Percentiles rank a stretch among this genome's conserved stretches.
Evolutionary conservation across 805 yeast genomes (phyloP).

Genomic region (Saturnispora halmiae): DNA sequence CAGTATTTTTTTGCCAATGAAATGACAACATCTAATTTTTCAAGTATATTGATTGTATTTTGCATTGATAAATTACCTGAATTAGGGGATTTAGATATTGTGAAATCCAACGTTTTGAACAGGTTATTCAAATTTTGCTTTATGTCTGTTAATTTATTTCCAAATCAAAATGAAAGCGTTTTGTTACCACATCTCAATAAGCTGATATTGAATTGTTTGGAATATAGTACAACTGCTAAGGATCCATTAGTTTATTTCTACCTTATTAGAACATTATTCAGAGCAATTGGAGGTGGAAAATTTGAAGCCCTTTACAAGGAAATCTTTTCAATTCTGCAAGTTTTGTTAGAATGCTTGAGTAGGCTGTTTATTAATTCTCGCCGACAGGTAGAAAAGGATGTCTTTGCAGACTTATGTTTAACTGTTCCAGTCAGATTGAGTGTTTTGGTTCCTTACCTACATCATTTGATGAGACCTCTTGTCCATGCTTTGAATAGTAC

Average conservation of each 20-base stretch:
- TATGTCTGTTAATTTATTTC: conserved; percentile 91
- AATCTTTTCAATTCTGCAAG: conserved; percentile 84
- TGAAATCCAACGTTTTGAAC: conserved; percentile 71
- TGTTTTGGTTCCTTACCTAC: conserved; percentile 86
- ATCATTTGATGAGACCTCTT: conserved; percentile 80
- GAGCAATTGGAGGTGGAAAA: conserved; percentile 95
- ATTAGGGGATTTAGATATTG: conserved; percentile 71
- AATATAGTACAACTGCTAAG: conserved; percentile 71
- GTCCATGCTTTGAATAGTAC: conserved; percentile 85
- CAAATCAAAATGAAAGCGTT: conserved; percentile 77
- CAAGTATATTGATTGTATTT: conserved; percentile 72
- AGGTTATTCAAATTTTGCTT: conserved; percentile 86
- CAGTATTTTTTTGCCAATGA: conserved; percentile 92
- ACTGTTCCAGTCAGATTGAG: conserved; percentile 94
- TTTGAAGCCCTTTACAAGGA: conserved; percentile 90
- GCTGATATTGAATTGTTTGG: conserved; percentile 70
- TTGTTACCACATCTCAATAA: conserved; percentile 81
- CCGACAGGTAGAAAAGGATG: conserved; percentile 82
- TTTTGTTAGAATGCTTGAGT: conserved; percentile 75
- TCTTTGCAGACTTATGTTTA: conserved; percentile 88
- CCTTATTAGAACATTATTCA: conserved; percentile 76
- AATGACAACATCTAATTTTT: conserved; percentile 85
- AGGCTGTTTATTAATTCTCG: conserved; percentile 75
- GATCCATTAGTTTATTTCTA: conserved; percentile 90
- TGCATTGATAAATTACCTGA: conserved; percentile 63